A percentile compares a stretch with the other conserved stretches of the same genome.
Conservation (phyloP, 2,329 filamentous ascomycete species). For the Aspergillus sp. region DNA sequence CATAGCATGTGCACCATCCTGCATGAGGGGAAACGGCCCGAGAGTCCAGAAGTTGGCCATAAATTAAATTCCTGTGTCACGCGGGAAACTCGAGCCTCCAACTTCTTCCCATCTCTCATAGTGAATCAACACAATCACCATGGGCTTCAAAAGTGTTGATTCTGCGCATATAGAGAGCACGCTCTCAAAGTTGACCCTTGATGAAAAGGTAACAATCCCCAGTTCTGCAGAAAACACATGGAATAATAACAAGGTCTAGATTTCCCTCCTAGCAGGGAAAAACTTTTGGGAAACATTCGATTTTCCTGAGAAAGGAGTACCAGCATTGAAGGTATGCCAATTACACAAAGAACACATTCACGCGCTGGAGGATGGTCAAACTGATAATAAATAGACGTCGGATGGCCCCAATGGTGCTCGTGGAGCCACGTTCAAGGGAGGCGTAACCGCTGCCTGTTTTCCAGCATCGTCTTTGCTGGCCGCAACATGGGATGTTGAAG, state of each 20-base stretch:
- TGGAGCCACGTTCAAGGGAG: conserved; percentile 8
- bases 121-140: not conserved
- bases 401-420: conserved; percentile 11
- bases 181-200: conserved; percentile 4
- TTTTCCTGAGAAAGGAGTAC: conserved; percentile 4
- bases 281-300: conserved; percentile 9
- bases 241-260: not conserved
- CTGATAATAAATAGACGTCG: not conserved
- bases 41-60: not conserved
- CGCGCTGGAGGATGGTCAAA: not conserved
- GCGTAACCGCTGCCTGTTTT: conserved; percentile 6
- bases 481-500: conserved; percentile 6
- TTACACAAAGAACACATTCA: not conserved
- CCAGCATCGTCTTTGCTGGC: conserved; percentile 7
- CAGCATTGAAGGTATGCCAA: conserved; percentile 3
- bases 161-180: not conserved
- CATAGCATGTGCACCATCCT: not conserved
- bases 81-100: not conserved
- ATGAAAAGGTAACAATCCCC: conserved; percentile 1
- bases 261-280: conserved; percentile 5
- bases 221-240: too few relatives aligned
- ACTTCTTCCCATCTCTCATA: not conserved
- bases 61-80: not conserved
- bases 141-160: conserved; percentile 1
- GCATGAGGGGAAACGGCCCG: not conserved